Base-by-base conservation (phyloP, 768 basidiomycete species). In the Tulasnella sp. region DNA sequence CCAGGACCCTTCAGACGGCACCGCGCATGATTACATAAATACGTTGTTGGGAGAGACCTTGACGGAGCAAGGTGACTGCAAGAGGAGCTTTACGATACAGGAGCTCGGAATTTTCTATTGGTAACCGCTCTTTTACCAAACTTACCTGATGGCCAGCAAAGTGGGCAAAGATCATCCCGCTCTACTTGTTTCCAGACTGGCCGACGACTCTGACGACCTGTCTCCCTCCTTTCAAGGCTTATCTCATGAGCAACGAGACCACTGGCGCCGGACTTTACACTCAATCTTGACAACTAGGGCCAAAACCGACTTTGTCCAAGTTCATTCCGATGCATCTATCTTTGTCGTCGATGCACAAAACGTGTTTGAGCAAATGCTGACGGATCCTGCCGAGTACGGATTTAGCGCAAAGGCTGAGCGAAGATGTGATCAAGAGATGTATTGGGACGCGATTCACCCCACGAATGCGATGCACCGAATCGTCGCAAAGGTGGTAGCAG, bases 81-180 rank as follows among this genome's bases (percentile, higher is more conserved):
- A 84, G 87, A 90, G 73, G 82, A 85, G 69, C 83, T 92, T 1
- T 91, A 91, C 82, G 84, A 85, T 0, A 84, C 86, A 0, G 91
- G 90, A 11, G 87, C 86, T 88, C 31, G 87, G 14, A 88, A 91
- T 82, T 92, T 92, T 84, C 82, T 92, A 9, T 89, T 92, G 37
- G 90, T 91, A 82, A 87, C 92, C 2, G 91, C 92, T 3, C 89
- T 91, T 0, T 91, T 91, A 3, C 89, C 92, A 0, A 88, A 92
- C 9, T 5, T 40, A 18, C 6, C 69, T 24, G 16, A 6, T 12
- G 58, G 46, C 24, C 58, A 18, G n/a, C n/a, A 14, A 50, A n/a
- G 64, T 69, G 34, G n/a, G 64, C n/a, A n/a, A n/a, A 28, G 1
- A 9, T 16, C 4, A 12, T 46, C 14, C 11, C 1, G 8, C n/a